These are phyloP conservation scores for Trichosporon inkin DNA, from an alignment of 1,284 basidiomycete genomes.

Conservation along the genomic window DNA sequence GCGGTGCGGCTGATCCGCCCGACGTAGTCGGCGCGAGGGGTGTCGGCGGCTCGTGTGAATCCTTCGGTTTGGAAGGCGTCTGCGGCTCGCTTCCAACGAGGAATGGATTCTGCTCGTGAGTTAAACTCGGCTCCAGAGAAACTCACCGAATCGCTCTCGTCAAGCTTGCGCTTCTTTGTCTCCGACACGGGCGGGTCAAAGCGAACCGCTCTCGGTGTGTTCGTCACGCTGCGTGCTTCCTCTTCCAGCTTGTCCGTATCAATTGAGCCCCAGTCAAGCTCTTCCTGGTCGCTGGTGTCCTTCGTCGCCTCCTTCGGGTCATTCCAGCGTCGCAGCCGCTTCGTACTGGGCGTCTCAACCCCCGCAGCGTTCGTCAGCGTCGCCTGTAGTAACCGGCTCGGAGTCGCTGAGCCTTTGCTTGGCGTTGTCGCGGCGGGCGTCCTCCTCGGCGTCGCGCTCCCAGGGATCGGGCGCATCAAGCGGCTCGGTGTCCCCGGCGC, in stretches of 20 bases:
- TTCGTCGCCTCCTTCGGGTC: not conserved
- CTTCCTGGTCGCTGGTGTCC: constrained; percentile 13
- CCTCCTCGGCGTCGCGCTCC: not conserved
- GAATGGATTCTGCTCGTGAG: constrained; percentile 15
- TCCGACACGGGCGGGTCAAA: not conserved
- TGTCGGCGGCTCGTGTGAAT: no score
- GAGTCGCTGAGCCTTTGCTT: not conserved
- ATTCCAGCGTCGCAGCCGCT: not conserved
- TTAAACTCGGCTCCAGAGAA: not conserved
- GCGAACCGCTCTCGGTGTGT: not conserved
- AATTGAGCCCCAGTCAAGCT: constrained; percentile 40
- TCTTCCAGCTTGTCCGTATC: constrained; percentile 38
- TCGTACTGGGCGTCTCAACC: not conserved
- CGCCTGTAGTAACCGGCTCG: not conserved
- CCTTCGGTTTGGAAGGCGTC: not conserved
- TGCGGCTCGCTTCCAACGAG: not conserved
- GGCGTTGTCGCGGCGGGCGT: not conserved
- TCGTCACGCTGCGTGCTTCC: constrained; percentile 22
- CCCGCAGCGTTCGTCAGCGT: not conserved
- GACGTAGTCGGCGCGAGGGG: not conserved
- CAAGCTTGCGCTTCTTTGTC: not conserved
- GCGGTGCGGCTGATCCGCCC: constrained; percentile 12
- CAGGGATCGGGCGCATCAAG: constrained; percentile 6
- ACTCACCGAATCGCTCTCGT: not conserved
- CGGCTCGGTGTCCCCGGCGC: constrained; percentile 10